Evolutionary conservation across 768 basidiomycete genomes (phyloP), one percentile per base, ranked within the genome.

Genomic region (Amanita thiersii): DNA sequence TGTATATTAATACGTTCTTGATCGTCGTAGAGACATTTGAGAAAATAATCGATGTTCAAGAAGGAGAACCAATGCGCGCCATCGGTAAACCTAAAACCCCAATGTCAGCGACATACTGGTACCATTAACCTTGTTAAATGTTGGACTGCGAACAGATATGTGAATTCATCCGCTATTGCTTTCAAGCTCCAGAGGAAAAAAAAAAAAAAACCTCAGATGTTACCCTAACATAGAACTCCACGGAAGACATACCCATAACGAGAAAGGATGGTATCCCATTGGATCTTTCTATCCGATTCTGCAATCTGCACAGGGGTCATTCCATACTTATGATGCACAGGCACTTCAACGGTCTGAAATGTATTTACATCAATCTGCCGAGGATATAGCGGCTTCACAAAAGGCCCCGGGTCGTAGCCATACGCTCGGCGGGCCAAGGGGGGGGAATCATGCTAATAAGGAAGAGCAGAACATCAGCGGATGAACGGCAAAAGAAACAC

Each of bases 1-100:
- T 86, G 85, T 46, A 86, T 75, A 10, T 58, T 59, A 15, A 66
- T 54, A 10, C 80, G 73, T 20, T 71, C 63, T n/a, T 68, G 67
- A 1, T 74, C 66, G 49, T 72, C 63, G 48, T 60, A 65, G 35
- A 88, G 57, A 42, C 64, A 69, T 38, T 66, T 64, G 46, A 75
- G 56, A 50, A 87, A 72, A 29, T 68, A 65, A 9, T 66, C 61
- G 12, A 77, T 55, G 52, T 84, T 75, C 49, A 88, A 65, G 55
- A 86, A 86, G 7, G 74, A 79, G 31, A 89, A 67, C 66, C 75
- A 78, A 46, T 82, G 75, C 15, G 71, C 73, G 19, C 76, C 76
- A 41, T 78, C 73, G 17, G 66, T 63, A 52, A 82, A 79, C 50
- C 86, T 88, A 50, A 25, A 25, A 17, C 9, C 21, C n/a, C 10